Conservation (phyloP, 1,284 basidiomycete species). For the Ceraceosorus guamensis region DNA sequence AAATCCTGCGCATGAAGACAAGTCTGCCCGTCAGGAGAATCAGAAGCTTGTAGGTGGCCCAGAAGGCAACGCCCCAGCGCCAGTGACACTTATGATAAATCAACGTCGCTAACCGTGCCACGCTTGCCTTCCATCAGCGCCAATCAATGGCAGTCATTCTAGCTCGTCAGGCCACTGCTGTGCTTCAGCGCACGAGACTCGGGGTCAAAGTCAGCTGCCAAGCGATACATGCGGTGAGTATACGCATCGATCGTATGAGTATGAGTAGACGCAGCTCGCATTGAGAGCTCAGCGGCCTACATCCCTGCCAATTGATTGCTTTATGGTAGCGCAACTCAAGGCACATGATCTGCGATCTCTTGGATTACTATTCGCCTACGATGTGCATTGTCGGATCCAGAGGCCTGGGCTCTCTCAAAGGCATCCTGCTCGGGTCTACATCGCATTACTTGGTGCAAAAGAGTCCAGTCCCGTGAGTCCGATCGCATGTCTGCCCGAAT, state of each 20-base stretch:
- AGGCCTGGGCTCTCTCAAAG: conserved; percentile 80
- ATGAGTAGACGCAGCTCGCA: too few relatives aligned
- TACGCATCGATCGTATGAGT: too few relatives aligned
- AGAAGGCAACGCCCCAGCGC: neutral
- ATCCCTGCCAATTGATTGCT: too few relatives aligned
- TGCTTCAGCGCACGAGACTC: conserved; percentile 80
- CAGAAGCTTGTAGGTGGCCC: conserved; percentile 71
- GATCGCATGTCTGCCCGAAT: neutral
- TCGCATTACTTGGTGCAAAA: conserved; percentile 95
- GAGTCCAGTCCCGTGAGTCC: conserved; percentile 62
- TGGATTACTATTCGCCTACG: conserved; percentile 81
- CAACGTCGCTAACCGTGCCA: too few relatives aligned
- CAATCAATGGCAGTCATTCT: conserved; percentile 77
- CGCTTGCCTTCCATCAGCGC: conserved; percentile 54
- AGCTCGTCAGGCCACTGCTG: conserved; percentile 74
- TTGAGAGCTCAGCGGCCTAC: too few relatives aligned
- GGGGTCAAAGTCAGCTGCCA: conserved; percentile 83
- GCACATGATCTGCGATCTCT: conserved; percentile 81
- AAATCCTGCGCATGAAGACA: conserved; percentile 56
- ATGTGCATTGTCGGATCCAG: conserved; percentile 94
- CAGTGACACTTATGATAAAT: neutral
- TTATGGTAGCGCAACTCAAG: conserved; percentile 62
- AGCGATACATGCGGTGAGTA: conserved; percentile 72
- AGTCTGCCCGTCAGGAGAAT: conserved; percentile 65
- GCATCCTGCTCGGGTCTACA: conserved; percentile 90